phyloP scores from a whole-genome alignment of 129 eudicot genomes.

The Lonicera japonica region DNA sequence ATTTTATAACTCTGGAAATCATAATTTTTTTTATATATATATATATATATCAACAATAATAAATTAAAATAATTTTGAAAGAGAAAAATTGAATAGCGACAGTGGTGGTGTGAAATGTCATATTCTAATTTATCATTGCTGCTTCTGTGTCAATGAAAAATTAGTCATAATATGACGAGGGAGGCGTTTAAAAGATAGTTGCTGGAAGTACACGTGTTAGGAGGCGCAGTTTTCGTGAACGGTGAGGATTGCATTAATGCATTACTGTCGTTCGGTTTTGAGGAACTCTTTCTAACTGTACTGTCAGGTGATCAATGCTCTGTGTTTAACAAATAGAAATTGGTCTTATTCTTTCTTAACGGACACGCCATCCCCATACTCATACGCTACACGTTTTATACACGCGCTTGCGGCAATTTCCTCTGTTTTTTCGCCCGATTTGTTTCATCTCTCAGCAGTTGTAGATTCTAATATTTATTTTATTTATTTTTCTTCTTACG shows the following conservation, averaged over 20 bases:
- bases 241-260: not conserved
- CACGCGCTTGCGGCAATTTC: not conserved
- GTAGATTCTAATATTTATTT: not conserved
- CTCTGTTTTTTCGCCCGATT: not conserved
- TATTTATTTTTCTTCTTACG: no score
- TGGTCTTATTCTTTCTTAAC: not conserved
- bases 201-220: conserved; percentile 8
- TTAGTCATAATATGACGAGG: no score
- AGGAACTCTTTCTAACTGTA: not conserved
- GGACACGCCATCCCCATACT: not conserved
- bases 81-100: no score
- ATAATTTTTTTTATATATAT: no score
- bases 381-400: not conserved
- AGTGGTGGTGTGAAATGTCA: no score
- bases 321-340: not conserved
- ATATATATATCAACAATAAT: no score
- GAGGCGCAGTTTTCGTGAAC: not conserved
- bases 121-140: no score
- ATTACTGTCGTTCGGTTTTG: conserved; percentile 2
- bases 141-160: no score
- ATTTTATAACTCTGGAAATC: no score
- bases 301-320: conserved; percentile 9
- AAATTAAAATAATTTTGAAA: no score
- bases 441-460: not conserved
- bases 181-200: not conserved